phyloP scores from a whole-genome alignment of 31 red algal species.

The Asparagopsis taxiformis region DNA sequence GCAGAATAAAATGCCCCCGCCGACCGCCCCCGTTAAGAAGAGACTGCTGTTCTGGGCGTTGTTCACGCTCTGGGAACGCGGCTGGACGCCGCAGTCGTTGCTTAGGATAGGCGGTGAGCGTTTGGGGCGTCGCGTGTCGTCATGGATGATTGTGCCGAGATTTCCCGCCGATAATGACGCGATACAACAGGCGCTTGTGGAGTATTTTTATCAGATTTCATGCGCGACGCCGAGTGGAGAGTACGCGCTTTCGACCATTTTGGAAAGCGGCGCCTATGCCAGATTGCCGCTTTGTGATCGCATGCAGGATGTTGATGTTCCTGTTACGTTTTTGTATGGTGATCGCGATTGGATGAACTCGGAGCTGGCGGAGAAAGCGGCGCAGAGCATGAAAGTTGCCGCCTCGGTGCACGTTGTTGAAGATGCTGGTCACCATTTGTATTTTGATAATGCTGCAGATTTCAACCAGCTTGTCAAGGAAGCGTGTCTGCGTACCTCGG shows the following conservation, averaged over 20 bases:
- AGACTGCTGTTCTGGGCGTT: conserved; percentile 44
- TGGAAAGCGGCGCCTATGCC: conserved; percentile 83
- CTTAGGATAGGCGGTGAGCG: conserved; percentile 15
- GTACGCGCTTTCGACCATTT: conserved; percentile 57
- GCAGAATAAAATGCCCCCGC: conserved; percentile 28
- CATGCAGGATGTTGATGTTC: conserved; percentile 16
- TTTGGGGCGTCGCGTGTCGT: conserved; percentile 20
- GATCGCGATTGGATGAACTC: conserved; percentile 91
- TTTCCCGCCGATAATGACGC: conserved; percentile 10
- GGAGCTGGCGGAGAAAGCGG: conserved; percentile 17
- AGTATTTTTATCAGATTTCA: conserved; percentile 64
- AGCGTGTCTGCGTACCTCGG: too few species aligned
- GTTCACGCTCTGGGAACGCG: conserved; percentile 49
- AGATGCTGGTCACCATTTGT: conserved; percentile 67
- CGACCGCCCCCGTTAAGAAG: conserved; percentile 10
- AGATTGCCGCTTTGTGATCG: conserved; percentile 35
- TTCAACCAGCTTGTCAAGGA: conserved; percentile 18
- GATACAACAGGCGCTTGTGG: conserved; percentile 21
- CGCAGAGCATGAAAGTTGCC: conserved; percentile 32
- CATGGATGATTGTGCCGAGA: conserved; percentile 24
- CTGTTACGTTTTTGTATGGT: conserved; percentile 83
- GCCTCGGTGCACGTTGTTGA: conserved; percentile 26
- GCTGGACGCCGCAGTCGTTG: conserved; percentile 68
- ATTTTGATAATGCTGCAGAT: conserved; percentile 51
- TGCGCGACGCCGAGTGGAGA: conserved; percentile 37